Evolutionary conservation across 2,329 filamentous ascomycete species (phyloP), one percentile per base, ranked within the genome.

Genomic region (Dryadomyces quercus-mongolicae): DNA sequence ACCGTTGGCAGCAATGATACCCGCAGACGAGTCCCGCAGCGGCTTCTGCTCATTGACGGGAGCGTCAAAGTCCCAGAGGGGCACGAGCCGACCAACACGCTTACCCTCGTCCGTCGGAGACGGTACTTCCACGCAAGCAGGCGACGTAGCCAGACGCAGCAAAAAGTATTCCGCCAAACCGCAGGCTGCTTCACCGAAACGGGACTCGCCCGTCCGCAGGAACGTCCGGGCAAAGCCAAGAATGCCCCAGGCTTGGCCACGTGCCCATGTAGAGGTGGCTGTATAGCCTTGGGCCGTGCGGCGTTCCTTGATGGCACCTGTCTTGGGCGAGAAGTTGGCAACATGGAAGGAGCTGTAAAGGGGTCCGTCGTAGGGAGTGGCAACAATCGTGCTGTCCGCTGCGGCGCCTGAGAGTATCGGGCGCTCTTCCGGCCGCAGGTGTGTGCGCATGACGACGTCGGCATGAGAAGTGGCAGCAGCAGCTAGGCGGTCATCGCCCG

Each of bases 201-300:
- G 65, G 0, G 55, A 20, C 1, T 75, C 69, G 12, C 69, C 69
- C 0, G 75, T 77, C 72, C 74, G 77, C 36, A 62, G 61, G 54
- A 74, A 77, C 0, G 73, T 71, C 56, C 77, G 74, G 0, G 74
- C 68, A 51, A 75, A 78, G 0, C 75, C 75, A 16, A 76, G 63
- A 16, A 77, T 72, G 0, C 67, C 70, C 75, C 76, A 78, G 0
- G 74, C 74, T 54, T 78, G 75, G 1, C 75, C 75, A 13, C 75
- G 68, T 5, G 71, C 68, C 76, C 75, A 78, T 0, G 73, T 76
- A 0, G 74, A 77, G 18, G 65, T 61, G 38, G 71, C 70, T 0
- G 62, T 58, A 57, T 71, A 73, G 0, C 76, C 75, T 55, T 78
- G 76, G 0, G 71, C 74, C 0, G 76, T 78, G 52, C 71, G 67